Base-by-base conservation (phyloP, 345 rosid species). In the Brassica carinata region DNA sequence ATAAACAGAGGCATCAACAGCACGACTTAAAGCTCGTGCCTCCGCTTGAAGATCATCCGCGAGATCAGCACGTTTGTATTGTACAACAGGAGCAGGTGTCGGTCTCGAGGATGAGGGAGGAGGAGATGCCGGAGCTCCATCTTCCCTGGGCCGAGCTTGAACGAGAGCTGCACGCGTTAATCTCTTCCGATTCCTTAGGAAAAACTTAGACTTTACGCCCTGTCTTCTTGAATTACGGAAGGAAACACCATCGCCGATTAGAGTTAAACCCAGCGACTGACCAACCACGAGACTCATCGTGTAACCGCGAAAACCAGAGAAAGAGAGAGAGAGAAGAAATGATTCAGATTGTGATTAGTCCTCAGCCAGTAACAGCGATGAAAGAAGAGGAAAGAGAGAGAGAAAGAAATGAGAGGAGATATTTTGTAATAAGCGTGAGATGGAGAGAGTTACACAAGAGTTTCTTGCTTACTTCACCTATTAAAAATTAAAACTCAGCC, bases 21-120 rank as follows among this genome's bases (percentile, higher is more conserved):
- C 98, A 8, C 99, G 97, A 3, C 89, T 79, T 90, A 96, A 83
- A 83, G 99, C 98, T 26, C 85, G 79, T 2, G 85, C 89, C 86
- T 96, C 99, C 1, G 98, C 97, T 79, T 96, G 97, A 69, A 93
- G 82, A 75, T 93, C 93, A 55, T 89, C 93, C 1, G 92, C 82
- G 58, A 94, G 90, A 48, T 87, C 89, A 31, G 76, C 79, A 3
- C 82, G 71, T 62, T 65, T 64, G 74, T 81, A 77, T 19, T 61
- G 84, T 7, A 81, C 61, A 77, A 77, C 62, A 27, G 84, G 27
- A 18, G 75, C 1, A 6, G 73, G 14, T 1, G 48, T 11, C 13
- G 76, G 0, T 69, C 85, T 76, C 1, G 68, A 8, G 10, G 79
- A 7, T 4, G 79, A 67, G 27, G 86, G n/a, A n/a, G n/a, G 63